Conservation (phyloP, 2,329 filamentous ascomycete genomes). For the Helotiales sp. region DNA sequence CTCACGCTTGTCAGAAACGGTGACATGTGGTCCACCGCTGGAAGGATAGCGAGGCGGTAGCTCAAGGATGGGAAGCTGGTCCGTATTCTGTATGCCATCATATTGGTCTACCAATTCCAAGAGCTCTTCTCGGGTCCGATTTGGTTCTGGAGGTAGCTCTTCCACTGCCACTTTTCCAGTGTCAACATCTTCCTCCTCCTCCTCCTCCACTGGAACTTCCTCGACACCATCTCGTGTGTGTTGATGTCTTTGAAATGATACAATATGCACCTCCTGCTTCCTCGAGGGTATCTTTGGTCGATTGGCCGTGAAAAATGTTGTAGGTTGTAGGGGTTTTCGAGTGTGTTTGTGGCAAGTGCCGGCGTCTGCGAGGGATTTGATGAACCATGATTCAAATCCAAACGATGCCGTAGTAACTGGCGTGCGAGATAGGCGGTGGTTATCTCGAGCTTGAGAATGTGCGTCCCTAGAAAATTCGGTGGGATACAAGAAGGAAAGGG, state of each 20-base stretch:
- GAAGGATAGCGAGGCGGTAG: constrained; percentile 59
- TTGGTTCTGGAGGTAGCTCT: constrained; percentile 18
- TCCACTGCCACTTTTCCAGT: background rate
- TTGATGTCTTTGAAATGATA: constrained; percentile 26
- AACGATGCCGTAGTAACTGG: constrained; percentile 25
- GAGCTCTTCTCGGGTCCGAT: constrained; percentile 51
- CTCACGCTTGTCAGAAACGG: constrained; percentile 55
- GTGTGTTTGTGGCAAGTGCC: constrained; percentile 39
- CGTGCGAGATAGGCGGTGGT: background rate
- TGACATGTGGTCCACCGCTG: constrained; percentile 54
- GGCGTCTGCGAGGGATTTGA: constrained; percentile 40
- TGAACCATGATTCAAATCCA: constrained; percentile 43
- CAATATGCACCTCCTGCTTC: constrained; percentile 11
- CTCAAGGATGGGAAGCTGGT: constrained; percentile 56
- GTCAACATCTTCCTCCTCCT: background rate
- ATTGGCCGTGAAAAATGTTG: constrained; percentile 32
- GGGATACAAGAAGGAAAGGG: constrained; percentile 43
- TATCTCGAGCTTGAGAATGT: constrained; percentile 7
- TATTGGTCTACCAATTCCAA: constrained; percentile 58
- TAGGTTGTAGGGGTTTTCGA: constrained; percentile 22
- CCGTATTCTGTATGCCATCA: constrained; percentile 54
- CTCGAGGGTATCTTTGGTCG: constrained; percentile 25
- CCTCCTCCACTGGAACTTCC: constrained; percentile 2
- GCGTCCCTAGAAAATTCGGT: constrained; percentile 22
- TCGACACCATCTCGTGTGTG: constrained; percentile 18